Evolutionary conservation across 495 filamentous ascomycete species (phyloP).

Genomic region (Lasiosphaeria miniovina): DNA sequence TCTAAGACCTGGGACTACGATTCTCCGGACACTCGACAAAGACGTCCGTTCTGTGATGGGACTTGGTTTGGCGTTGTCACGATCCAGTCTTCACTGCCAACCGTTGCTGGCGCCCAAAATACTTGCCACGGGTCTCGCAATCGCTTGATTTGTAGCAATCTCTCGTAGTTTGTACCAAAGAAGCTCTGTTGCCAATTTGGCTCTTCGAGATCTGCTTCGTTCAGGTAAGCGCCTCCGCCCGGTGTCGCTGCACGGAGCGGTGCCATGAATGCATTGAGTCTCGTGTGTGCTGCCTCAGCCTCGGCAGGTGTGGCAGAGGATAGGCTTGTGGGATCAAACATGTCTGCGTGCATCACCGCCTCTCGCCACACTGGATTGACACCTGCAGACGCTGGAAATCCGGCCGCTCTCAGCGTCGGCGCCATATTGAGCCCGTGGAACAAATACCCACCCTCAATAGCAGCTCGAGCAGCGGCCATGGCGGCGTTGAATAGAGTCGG

Average conservation of each 20-base stretch:
- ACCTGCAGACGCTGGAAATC: constrained; percentile 30
- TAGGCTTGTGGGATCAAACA: constrained; percentile 26
- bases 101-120: constrained; percentile 53
- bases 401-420: constrained; percentile 31
- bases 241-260: constrained; percentile 32
- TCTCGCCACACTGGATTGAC: constrained; percentile 56
- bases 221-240: constrained; percentile 42
- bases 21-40: constrained; percentile 18
- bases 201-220: constrained; percentile 53
- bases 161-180: constrained; percentile 50
- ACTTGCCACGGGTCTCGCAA: constrained; percentile 49
- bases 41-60: constrained; percentile 33
- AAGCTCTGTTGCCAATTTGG: constrained; percentile 58
- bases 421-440: constrained; percentile 47
- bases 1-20: too few relatives aligned
- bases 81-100: constrained; percentile 51
- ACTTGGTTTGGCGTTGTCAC: constrained; percentile 21
- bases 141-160: constrained; percentile 49
- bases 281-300: constrained; percentile 19
- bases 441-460: constrained; percentile 38
- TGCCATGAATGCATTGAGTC: constrained; percentile 28
- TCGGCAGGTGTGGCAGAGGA: constrained; percentile 23
- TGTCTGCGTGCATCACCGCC: constrained; percentile 53
- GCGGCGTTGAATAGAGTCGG: constrained; percentile 35
- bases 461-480: constrained; percentile 38